These are phyloP conservation scores for Cordyceps cateniannulata DNA, from an alignment of 2,329 filamentous ascomycete species.

Conservation along the genomic window DNA sequence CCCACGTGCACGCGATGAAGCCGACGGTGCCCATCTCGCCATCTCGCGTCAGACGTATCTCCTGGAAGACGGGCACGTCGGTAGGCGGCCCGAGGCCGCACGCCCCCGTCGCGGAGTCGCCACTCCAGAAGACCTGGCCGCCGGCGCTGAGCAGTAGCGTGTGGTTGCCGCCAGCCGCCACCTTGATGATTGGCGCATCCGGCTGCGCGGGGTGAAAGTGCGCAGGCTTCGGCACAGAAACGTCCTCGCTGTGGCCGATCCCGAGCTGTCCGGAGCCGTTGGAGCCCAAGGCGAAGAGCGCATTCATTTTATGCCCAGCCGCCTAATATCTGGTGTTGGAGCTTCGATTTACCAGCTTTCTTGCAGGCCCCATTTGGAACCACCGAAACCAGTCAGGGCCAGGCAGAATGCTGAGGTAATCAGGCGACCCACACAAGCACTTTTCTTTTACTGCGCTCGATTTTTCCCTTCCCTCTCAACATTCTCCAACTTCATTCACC, in stretches of 20 bases:
- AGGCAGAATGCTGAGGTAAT: conserved; percentile 8
- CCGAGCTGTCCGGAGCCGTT: conserved; percentile 73
- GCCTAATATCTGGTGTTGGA: background rate
- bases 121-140: conserved; percentile 58
- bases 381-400: too few species aligned
- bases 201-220: conserved; percentile 43
- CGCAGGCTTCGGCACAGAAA: conserved; percentile 58
- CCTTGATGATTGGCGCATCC: conserved; percentile 29
- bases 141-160: conserved; percentile 62
- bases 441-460: conserved; percentile 9
- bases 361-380: background rate
- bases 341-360: background rate
- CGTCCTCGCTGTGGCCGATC: conserved; percentile 64
- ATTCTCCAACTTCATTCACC: conserved; percentile 11
- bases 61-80: conserved; percentile 32
- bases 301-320: conserved; percentile 33
- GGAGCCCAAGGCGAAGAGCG: conserved; percentile 64
- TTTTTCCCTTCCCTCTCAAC: conserved; percentile 13
- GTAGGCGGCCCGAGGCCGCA: conserved; percentile 39
- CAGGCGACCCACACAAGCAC: conserved; percentile 3
- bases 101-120: conserved; percentile 50
- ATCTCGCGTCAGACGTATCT: conserved; percentile 29
- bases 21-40: conserved; percentile 23
- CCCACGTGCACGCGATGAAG: conserved; percentile 70
- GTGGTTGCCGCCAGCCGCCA: conserved; percentile 75